Percentiles rank a stretch among this genome's conserved stretches.
phyloP scores from a whole-genome alignment of 2,329 filamentous ascomycete genomes.

The Fusarium begoniae region DNA sequence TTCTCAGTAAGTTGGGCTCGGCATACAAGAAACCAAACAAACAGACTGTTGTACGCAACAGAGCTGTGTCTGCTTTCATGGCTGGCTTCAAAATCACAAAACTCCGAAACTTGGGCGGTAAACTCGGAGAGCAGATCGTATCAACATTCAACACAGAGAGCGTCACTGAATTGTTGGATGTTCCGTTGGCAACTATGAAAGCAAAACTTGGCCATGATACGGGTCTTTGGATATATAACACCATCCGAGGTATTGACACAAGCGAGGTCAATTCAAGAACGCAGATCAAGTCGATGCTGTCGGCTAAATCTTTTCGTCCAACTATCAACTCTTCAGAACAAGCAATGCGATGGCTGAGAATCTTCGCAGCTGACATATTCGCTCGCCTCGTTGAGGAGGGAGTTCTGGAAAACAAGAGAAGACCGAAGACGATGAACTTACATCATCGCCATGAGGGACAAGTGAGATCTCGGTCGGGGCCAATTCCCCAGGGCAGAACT shows the following conservation, averaged over 20 bases:
- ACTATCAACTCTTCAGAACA: constrained; percentile 81
- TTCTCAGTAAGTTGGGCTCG: constrained; percentile 93
- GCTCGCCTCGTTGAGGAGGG: constrained; percentile 90
- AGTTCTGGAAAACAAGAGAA: constrained; percentile 83
- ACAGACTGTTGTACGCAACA: constrained; percentile 91
- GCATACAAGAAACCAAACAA: constrained; percentile 92
- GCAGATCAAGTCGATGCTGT: constrained; percentile 97
- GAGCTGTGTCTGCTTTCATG: constrained; percentile 82
- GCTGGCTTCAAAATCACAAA: constrained; percentile 91
- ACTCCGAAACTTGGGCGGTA: constrained; percentile 93
- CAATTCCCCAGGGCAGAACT: constrained; percentile 79
- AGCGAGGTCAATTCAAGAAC: constrained; percentile 92
- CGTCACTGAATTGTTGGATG: constrained; percentile 76
- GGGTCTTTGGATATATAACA: constrained; percentile 84
- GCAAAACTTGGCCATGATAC: constrained; percentile 83
- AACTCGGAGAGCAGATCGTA: constrained; percentile 87
- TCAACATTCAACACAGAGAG: constrained; percentile 83
- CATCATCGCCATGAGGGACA: constrained; percentile 81
- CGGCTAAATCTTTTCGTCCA: constrained; percentile 93
- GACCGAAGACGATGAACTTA: constrained; percentile 85
- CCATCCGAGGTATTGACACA: constrained; percentile 83
- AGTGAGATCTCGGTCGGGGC: constrained; percentile 76
- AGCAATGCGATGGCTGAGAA: constrained; percentile 84
- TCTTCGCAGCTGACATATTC: constrained; percentile 92
- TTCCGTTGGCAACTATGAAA: constrained; percentile 80